Evolutionary conservation across 164 flowering plant genomes (phyloP), one percentile per base, ranked within the genome.

Genomic region (Liquidambar formosana): DNA sequence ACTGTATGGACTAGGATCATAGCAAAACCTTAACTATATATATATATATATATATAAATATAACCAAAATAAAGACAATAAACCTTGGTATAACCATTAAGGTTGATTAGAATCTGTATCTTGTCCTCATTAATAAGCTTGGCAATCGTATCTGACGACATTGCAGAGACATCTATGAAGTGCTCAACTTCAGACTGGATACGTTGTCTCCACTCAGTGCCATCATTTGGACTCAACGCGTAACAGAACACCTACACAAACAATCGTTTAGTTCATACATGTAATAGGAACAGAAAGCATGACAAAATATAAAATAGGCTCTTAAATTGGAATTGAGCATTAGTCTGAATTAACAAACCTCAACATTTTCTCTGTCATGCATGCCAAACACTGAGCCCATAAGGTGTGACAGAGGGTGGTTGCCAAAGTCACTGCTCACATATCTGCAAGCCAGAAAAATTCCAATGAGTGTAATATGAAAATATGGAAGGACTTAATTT

Each of bases 331-430:
- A 41, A 57, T 0, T 25, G 6, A 2, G 41, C 41, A 33, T n/a
- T 14, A n/a, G 46, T 63, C 26, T 25, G 38, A 28, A 28, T 10
- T 48, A 46, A 44, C 78, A 66, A 66, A 93, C 99, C 97, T 96
- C 99, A 72, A 93, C 79, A 76, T 88, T 84, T 68, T 86, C 89
- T 70, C 80, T 81, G 76, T 90, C 77, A 76, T 96, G 99, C 99
- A 96, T 92, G 75, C 98, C 99, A 86, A 96, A 96, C 8, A 96
- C 92, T 5, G 99, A 96, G 21, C 98, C 99, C 99, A 96, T 96
- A 41, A 96, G 91, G 75, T 96, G 99, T 26, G 98, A 93, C 57
- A 96, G 69, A 1, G 98, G 99, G 64, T 96, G 99, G 67, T 96
- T 96, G 56, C 98, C 99, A 78, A 96, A 96, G 73, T 96, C 99